These are phyloP conservation scores for Phoenix dactylifera DNA, from an alignment of 176 grass and related monocot genomes.

Conservation along the genomic window DNA sequence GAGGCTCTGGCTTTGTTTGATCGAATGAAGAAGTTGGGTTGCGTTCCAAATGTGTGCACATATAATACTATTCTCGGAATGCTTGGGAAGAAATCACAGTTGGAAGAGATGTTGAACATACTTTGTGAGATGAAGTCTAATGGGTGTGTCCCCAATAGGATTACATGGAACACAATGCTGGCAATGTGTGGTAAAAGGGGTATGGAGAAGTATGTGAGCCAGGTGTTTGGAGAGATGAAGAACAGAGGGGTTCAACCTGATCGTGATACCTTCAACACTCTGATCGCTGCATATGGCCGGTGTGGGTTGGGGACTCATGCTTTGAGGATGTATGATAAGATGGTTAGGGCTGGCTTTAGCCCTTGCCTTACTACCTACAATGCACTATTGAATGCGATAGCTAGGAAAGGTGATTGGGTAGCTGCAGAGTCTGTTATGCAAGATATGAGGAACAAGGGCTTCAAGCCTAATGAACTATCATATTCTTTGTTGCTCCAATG, in stretches of 20 bases:
- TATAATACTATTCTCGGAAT: slow-evolving; percentile 75
- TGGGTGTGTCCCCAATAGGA: slow-evolving; percentile 52
- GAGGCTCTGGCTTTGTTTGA: slow-evolving; percentile 56
- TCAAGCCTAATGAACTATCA: slow-evolving; percentile 68
- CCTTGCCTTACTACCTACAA: slow-evolving; percentile 78
- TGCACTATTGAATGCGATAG: slow-evolving; percentile 57
- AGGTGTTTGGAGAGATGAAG: slow-evolving; percentile 58
- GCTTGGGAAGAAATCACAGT: slow-evolving; percentile 77
- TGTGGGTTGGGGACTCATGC: slow-evolving; percentile 52
- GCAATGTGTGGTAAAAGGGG: slow-evolving; percentile 67
- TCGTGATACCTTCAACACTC: slow-evolving; percentile 63
- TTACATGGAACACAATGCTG: slow-evolving; percentile 91
- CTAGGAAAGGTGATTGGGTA: slow-evolving; percentile 53
- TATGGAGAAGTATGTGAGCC: slow-evolving; percentile 58
- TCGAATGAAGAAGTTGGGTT: slow-evolving; percentile 65
- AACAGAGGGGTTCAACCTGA: slow-evolving; percentile 50
- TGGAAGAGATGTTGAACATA: slow-evolving; percentile 44
- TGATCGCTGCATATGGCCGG: slow-evolving; percentile 74
- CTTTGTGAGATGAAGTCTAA: slow-evolving; percentile 63
- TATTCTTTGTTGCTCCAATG: slow-evolving; percentile 68
- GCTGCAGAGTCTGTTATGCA: slow-evolving; percentile 40
- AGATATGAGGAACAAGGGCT: slow-evolving; percentile 63
- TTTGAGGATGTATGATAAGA: slow-evolving; percentile 78
- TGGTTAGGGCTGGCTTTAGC: slow-evolving; percentile 45
- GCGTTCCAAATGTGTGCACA: slow-evolving; percentile 40